A percentile compares a stretch with the other conserved stretches of the same genome.
These are phyloP conservation scores for Clitopilus hobsonii DNA, from an alignment of 768 basidiomycete species.

Conservation along the genomic window DNA sequence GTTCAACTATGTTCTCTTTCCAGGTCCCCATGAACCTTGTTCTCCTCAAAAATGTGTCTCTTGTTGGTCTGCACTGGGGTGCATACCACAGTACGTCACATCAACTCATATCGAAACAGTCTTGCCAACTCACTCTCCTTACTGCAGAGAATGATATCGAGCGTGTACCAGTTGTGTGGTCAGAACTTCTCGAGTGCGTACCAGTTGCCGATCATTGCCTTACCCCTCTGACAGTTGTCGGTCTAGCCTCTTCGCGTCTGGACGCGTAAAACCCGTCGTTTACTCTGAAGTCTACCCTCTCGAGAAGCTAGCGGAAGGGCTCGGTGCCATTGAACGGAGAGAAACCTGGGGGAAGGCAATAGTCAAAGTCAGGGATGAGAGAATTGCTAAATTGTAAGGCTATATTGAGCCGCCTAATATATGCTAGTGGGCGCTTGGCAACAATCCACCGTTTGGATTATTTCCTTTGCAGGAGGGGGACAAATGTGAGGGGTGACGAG, in stretches of 20 bases:
- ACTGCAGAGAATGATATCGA: conserved; percentile 57
- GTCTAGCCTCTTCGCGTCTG: conserved; percentile 60
- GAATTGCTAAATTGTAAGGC: conserved; percentile 13
- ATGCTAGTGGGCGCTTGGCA: neutral
- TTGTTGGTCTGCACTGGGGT: conserved; percentile 88
- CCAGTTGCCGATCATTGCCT: neutral
- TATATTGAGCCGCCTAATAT: too few species aligned
- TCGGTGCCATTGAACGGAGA: conserved; percentile 72
- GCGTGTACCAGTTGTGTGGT: conserved; percentile 67
- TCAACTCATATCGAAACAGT: neutral
- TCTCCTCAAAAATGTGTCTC: conserved; percentile 78
- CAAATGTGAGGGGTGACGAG: too few species aligned
- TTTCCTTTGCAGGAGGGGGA: too few species aligned
- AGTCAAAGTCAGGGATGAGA: conserved; percentile 44
- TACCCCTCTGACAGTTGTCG: neutral
- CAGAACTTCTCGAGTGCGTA: conserved; percentile 58
- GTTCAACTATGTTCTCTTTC: conserved; percentile 14
- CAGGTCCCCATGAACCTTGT: conserved; percentile 83
- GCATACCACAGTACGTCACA: conserved; percentile 58
- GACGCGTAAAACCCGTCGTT: conserved; percentile 60
- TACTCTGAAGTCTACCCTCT: conserved; percentile 70
- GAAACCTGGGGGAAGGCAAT: conserved; percentile 93
- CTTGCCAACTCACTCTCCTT: conserved; percentile 2
- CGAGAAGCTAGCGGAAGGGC: conserved; percentile 59
- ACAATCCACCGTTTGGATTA: too few species aligned